Evolutionary conservation across 2,329 filamentous ascomycete genomes (phyloP).

Genomic region (Xylariaceae sp.): DNA sequence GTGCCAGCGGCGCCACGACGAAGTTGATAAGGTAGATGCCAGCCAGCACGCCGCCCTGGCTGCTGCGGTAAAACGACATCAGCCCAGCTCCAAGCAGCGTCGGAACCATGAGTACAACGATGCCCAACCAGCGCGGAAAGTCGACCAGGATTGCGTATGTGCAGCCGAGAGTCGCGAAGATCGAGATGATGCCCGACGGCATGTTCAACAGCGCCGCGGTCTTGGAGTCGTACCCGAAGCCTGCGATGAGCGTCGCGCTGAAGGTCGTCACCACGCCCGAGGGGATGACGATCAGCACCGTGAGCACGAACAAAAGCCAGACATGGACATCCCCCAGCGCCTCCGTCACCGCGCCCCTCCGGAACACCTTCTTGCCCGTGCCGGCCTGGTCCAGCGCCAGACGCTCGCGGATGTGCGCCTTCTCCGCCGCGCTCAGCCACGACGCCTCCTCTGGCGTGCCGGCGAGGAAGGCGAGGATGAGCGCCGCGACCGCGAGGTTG

Average conservation of each 20-base stretch:
- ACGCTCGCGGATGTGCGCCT: constrained; percentile 45
- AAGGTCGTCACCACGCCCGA: constrained; percentile 28
- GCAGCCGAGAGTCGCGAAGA: constrained; percentile 13
- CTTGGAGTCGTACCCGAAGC: constrained; percentile 12
- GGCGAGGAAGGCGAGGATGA: constrained; percentile 40
- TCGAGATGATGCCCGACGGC: constrained; percentile 16
- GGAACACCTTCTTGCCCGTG: constrained; percentile 50
- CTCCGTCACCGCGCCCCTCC: constrained; percentile 47
- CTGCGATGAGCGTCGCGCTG: constrained; percentile 8
- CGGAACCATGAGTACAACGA: constrained; percentile 24
- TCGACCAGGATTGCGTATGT: constrained; percentile 7
- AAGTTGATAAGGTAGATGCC: constrained; percentile 36
- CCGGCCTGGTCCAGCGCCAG: constrained; percentile 56
- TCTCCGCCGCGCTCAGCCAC: constrained; percentile 36
- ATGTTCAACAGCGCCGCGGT: constrained; percentile 13
- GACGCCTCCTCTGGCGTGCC: constrained; percentile 43
- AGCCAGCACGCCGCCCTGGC: constrained; percentile 30
- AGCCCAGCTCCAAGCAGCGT: constrained; percentile 34
- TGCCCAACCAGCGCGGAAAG: constrained; percentile 14
- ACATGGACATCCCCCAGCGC: constrained; percentile 48
- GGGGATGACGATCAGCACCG: constrained; percentile 32
- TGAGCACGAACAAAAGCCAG: constrained; percentile 40
- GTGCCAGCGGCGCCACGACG: constrained; percentile 31
- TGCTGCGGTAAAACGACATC: constrained; percentile 28
- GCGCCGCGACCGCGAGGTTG: constrained; percentile 37